Evolutionary conservation across 495 filamentous ascomycete species (phyloP).

Genomic region (Penicillium flavigenum): DNA sequence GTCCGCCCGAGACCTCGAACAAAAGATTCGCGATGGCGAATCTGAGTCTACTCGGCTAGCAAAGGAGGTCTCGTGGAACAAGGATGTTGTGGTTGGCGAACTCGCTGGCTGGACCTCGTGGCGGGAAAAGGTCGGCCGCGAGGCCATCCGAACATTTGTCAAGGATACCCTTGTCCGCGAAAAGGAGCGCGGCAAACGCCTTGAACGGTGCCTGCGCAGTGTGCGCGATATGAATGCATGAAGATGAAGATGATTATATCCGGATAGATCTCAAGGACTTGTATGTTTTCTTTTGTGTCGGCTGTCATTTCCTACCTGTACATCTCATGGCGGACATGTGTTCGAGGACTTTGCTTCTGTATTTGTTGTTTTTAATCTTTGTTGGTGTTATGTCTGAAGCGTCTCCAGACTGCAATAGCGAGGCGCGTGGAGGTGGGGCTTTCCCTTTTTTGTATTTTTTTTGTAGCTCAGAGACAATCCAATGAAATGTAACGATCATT

Average conservation of each 20-base stretch:
- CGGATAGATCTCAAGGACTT: constrained; percentile 16
- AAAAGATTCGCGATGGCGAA: constrained; percentile 64
- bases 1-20: constrained; percentile 73
- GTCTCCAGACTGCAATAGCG: constrained; percentile 5
- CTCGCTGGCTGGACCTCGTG: constrained; percentile 91
- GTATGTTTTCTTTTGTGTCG: neutral
- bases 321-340: constrained; percentile 27
- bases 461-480: neutral
- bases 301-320: constrained; percentile 17
- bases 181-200: constrained; percentile 71
- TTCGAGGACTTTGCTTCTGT: constrained; percentile 15
- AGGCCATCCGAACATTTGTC: constrained; percentile 72
- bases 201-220: constrained; percentile 60
- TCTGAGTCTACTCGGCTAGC: constrained; percentile 65
- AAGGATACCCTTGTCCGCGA: constrained; percentile 76
- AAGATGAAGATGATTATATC: constrained; percentile 14
- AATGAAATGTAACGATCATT: constrained; percentile 3
- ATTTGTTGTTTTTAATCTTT: constrained; percentile 2
- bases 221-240: constrained; percentile 34
- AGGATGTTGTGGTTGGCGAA: constrained; percentile 88
- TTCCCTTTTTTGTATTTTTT: neutral
- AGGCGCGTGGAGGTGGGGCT: neutral
- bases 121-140: constrained; percentile 71
- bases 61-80: constrained; percentile 83
- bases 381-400: constrained; percentile 6